Percentiles rank a stretch among this genome's conserved stretches.
Conservation (phyloP, 768 basidiomycete species). For the Russula vinacea region DNA sequence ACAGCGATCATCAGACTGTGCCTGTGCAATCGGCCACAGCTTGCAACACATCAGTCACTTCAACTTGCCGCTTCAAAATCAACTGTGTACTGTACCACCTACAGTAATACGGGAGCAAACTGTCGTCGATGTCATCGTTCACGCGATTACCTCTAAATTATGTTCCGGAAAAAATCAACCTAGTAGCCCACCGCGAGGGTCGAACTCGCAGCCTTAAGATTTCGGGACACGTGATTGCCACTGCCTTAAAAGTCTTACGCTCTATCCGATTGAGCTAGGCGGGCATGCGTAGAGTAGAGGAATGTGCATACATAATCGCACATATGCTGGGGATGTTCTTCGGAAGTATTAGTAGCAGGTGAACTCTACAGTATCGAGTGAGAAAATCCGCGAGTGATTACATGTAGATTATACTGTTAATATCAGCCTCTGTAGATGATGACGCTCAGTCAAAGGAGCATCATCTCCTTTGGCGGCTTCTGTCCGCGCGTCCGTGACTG, state of each 20-base stretch:
- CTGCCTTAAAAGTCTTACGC: conserved; percentile 52
- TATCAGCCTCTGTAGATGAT: neutral
- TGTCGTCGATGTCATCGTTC: too few species aligned
- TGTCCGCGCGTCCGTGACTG: neutral
- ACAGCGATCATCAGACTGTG: too few species aligned
- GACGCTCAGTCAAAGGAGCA: neutral
- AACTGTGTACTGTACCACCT: too few species aligned
- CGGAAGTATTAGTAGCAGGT: too few species aligned
- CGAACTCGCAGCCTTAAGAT: conserved; percentile 64
- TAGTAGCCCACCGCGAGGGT: conserved; percentile 58
- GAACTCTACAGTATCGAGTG: neutral
- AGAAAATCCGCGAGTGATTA: neutral
- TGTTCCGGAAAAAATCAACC: neutral
- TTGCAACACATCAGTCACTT: too few species aligned
- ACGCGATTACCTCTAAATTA: too few species aligned
- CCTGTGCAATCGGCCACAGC: too few species aligned
- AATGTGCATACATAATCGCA: neutral
- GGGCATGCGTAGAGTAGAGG: conserved; percentile 34
- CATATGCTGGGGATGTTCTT: neutral
- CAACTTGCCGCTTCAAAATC: too few species aligned
- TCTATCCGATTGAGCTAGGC: conserved; percentile 62
- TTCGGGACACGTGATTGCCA: conserved; percentile 26
- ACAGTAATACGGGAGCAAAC: too few species aligned
- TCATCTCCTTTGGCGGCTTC: neutral
- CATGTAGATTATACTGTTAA: conserved; percentile 7